phyloP scores from a whole-genome alignment of 129 eudicot genomes.

The Chrysanthemum seticuspe region DNA sequence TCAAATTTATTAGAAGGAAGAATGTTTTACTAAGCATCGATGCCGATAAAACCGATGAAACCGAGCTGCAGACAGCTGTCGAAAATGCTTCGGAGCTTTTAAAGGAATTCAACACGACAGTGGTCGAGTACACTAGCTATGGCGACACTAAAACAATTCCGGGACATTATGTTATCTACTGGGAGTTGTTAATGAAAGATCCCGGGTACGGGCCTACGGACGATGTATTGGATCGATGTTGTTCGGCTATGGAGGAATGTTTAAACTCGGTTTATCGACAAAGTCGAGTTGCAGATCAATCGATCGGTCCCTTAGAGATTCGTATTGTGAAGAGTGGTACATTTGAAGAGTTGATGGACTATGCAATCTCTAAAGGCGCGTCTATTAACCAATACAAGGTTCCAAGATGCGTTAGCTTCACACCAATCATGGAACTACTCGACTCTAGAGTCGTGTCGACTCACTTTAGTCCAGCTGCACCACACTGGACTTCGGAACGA shows the following conservation, averaged over 20 bases:
- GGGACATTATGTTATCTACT: too few species aligned
- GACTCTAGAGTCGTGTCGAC: slow-evolving; percentile 64
- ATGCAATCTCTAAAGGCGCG: slow-evolving; percentile 82
- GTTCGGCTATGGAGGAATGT: slow-evolving; percentile 74
- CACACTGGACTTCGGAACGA: slow-evolving; percentile 68
- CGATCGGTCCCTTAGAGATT: slow-evolving; percentile 81
- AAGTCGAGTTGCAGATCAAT: slow-evolving; percentile 70
- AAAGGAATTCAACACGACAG: too few species aligned
- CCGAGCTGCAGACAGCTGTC: slow-evolving; percentile 19
- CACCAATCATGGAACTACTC: slow-evolving; percentile 69
- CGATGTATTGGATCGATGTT: slow-evolving; percentile 49
- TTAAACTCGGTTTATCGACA: slow-evolving; percentile 83
- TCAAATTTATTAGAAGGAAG: too few species aligned
- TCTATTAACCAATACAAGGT: slow-evolving; percentile 85
- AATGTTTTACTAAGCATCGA: slow-evolving; percentile 43
- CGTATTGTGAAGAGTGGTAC: slow-evolving; percentile 71
- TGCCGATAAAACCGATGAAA: slow-evolving; percentile 44
- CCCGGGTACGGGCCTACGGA: slow-evolving; percentile 33
- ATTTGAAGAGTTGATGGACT: slow-evolving; percentile 90
- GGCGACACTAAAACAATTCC: too few species aligned
- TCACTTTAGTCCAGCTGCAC: slow-evolving; percentile 66
- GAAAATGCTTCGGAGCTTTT: too few species aligned
- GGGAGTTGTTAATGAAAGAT: slow-evolving; percentile 34
- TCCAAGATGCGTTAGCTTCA: slow-evolving; percentile 68
- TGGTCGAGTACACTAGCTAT: too few species aligned